A percentile compares a stretch with the other conserved stretches of the same genome.
These are phyloP conservation scores for Yamadazyma paraphyllophila DNA, from an alignment of 805 yeast genomes.

Conservation along the genomic window DNA sequence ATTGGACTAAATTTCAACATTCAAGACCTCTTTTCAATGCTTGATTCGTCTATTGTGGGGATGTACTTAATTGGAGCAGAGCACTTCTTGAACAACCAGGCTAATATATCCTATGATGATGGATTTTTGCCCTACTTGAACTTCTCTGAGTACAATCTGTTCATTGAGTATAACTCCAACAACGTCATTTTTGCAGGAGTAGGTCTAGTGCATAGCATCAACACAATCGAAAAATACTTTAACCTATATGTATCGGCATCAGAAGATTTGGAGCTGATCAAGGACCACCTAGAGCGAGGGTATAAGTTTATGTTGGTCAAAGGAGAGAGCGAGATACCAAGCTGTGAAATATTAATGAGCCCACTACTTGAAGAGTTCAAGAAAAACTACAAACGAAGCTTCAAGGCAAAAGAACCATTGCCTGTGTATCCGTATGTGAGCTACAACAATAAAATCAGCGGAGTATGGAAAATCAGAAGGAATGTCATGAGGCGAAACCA, in stretches of 20 bases:
- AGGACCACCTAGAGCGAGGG: slow-evolving; percentile 18
- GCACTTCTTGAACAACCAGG: slow-evolving; percentile 17
- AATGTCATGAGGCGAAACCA: slow-evolving; percentile 45
- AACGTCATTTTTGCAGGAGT: slow-evolving; percentile 44
- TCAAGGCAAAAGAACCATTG: slow-evolving; percentile 7
- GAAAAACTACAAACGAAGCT: slow-evolving; percentile 17
- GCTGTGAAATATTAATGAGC: slow-evolving; percentile 47
- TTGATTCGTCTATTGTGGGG: slow-evolving; percentile 45
- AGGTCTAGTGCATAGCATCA: slow-evolving; percentile 67
- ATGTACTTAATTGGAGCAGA: slow-evolving; percentile 29
- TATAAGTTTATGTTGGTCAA: slow-evolving; percentile 47
- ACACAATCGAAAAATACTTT: slow-evolving; percentile 33
- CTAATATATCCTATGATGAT: slow-evolving; percentile 18
- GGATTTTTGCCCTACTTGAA: slow-evolving; percentile 20
- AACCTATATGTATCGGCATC: slow-evolving; percentile 57
- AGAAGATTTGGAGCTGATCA: slow-evolving; percentile 7
- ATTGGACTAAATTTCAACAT: slow-evolving; percentile 16
- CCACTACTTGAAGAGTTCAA: slow-evolving; percentile 20
- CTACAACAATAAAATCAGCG: slow-evolving; percentile 47
- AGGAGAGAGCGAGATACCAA: slow-evolving; percentile 67
- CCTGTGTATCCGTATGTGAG: slow-evolving; percentile 44
- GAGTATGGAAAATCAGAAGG: slow-evolving; percentile 56
- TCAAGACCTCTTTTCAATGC: slow-evolving; percentile 25
- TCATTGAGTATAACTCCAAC: slow-evolving; percentile 10
- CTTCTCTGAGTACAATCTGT: slow-evolving; percentile 13